Base-by-base conservation (phyloP, 2,329 filamentous ascomycete genomes). In the Chaetoscypha palmicola region DNA sequence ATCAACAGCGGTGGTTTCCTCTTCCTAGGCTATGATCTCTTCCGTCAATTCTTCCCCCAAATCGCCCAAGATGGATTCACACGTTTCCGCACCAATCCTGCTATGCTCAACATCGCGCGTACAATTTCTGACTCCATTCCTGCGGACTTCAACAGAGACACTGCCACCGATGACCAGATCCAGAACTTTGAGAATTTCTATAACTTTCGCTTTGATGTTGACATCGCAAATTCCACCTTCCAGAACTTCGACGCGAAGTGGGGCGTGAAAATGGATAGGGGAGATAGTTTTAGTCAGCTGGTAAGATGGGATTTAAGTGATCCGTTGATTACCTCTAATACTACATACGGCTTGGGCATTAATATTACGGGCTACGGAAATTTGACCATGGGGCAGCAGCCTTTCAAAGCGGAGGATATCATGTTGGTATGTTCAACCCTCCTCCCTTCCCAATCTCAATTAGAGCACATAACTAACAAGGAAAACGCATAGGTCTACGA, bases 391-490 rank as follows among this genome's bases (percentile, higher is more conserved):
- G 47, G 51, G 1, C 38, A 41, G 0, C 48, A 52, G 17, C 56
- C 62, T 1, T 73, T 70, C 52, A 47, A 31, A 16, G 10, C 43
- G 3, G 58, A 68, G 14, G 50, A 69, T 31, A 65, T 70, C 16
- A 45, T 66, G 21, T 45, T 71, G 24, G 38, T 76, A 34, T 69
- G 69, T 2, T 16, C 11, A n/a, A n/a, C n/a, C n/a, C n/a, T n/a
- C n/a, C 11, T 17, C 24, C 17, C 21, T 14, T n/a, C 5, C 9
- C 14, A 5, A 3, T 5, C 4, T 20, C 22, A n/a, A 16, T 20
- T 23, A 12, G 7, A 23, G 19, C 2, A 14, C 7, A 19, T 31
- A 21, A 21, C 16, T 36, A 21, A 41, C 14, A 22, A 11, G 11
- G 12, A 10, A 8, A 16, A 21, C 11, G 28, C 4, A 31, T 10